Evolutionary conservation across 2,329 filamentous ascomycete species (phyloP), one percentile per base, ranked within the genome.

Genomic region (Lachnellula cervina): DNA sequence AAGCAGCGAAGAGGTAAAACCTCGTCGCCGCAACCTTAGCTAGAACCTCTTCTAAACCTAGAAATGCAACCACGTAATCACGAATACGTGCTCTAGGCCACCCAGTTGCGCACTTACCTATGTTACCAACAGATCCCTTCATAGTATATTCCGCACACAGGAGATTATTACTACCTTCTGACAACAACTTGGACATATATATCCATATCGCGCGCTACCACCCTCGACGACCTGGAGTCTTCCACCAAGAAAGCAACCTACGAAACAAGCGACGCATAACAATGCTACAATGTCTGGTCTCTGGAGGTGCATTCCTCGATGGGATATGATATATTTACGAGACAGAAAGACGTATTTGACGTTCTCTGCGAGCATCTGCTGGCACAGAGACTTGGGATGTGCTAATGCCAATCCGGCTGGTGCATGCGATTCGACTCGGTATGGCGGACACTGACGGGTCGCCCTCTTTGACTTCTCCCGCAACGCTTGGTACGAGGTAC

Each of bases 251-350:
- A 79, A 59, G 64, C 72, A 2, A 77, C 83, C 28, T 83, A 78
- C 70, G 73, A 72, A 0, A 77, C 79, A 54, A 69, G 66, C 4
- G 75, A 74, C 16, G 64, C 78, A 1, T 70, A 69, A 4, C 71
- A 78, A 16, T 78, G 77, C 66, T 79, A 78, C 65, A 81, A 81
- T 52, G 75, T 83, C 38, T 84, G 80, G 80, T 80, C 81, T 0
- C 80, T 80, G 0, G 80, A 82, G 61, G 69, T 81, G 0, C 80
- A 82, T 62, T 76, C 54, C 64, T 82, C 7, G 72, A 75, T n/a
- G 70, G 68, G 14, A 63, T 53, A 35, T 77, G 80, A 80, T 82
- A 80, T 55, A 74, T 83, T 40, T 83, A 83, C 68, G 83, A 82
- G 64, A 79, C 79, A 4, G 77, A 11, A 76, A 75, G 54, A 81